These are phyloP conservation scores for Geoglossum cookeanum DNA, from an alignment of 2,329 filamentous ascomycete species.

Conservation along the genomic window DNA sequence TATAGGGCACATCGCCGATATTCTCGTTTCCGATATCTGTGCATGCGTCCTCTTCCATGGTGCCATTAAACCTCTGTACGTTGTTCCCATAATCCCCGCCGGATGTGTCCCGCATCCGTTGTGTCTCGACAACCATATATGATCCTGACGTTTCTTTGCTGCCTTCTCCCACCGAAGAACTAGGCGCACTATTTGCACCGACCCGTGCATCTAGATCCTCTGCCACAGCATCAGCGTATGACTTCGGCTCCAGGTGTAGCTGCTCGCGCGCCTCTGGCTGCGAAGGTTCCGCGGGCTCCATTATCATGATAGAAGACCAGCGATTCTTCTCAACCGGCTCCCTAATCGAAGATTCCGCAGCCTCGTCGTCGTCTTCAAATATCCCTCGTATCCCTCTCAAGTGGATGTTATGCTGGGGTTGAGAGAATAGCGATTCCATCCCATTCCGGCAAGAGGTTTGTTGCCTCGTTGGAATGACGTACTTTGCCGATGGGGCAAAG, in stretches of 20 bases:
- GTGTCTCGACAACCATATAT: not conserved
- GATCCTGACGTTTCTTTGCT: not conserved
- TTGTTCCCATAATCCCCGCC: not conserved
- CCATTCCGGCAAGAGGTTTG: not conserved
- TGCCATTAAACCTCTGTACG: not conserved
- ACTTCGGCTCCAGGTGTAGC: conserved; percentile 20
- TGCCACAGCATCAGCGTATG: conserved; percentile 18
- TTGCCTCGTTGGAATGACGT: not conserved
- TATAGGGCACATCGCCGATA: not conserved
- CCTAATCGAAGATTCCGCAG: not conserved
- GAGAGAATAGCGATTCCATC: not conserved
- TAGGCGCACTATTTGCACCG: not conserved
- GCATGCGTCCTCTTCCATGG: not conserved
- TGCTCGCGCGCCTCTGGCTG: conserved; percentile 16
- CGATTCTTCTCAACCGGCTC: not conserved
- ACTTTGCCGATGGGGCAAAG: not conserved
- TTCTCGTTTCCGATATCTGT: not conserved
- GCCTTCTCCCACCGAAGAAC: not conserved
- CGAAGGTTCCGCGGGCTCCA: conserved; percentile 14
- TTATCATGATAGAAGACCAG: not conserved
- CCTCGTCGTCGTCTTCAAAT: not conserved
- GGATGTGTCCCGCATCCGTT: not conserved
- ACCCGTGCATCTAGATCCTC: not conserved
- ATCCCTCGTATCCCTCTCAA: not conserved
- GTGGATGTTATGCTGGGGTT: not conserved